phyloP scores from a whole-genome alignment of 164 flowering plant genomes.

The Magnolia sinica region DNA sequence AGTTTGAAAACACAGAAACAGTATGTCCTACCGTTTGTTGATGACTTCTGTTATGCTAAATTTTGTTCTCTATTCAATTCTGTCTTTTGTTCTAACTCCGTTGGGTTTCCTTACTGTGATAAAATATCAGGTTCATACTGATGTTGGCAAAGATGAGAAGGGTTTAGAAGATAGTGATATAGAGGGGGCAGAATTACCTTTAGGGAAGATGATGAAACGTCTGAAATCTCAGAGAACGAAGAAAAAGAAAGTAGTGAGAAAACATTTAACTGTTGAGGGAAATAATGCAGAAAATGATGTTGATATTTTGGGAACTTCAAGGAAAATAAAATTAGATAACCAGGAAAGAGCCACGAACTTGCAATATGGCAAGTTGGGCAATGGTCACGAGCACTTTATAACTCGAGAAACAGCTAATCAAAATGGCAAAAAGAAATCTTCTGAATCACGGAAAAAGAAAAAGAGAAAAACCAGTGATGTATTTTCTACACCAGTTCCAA shows the following conservation, averaged over 20 bases:
- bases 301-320: slow-evolving; percentile 81
- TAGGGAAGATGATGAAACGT: slow-evolving; percentile 68
- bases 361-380: slow-evolving; percentile 37
- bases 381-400: slow-evolving; percentile 41
- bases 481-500: slow-evolving; percentile 40
- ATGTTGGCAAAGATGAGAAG: slow-evolving; percentile 37
- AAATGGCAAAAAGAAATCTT: slow-evolving; percentile 16
- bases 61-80: background rate
- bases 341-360: slow-evolving; percentile 35
- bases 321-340: slow-evolving; percentile 72
- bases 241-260: slow-evolving; percentile 43
- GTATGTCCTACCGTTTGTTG: slow-evolving; percentile 29
- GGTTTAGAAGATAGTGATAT: slow-evolving; percentile 43
- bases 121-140: slow-evolving; percentile 41
- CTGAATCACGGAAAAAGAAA: slow-evolving; percentile 35
- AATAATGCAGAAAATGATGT: slow-evolving; percentile 43
- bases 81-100: slow-evolving; percentile 7
- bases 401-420: slow-evolving; percentile 25
- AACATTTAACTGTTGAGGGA: slow-evolving; percentile 30
- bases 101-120: slow-evolving; percentile 7
- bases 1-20: slow-evolving; percentile 44
- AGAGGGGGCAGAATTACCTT: slow-evolving; percentile 79
- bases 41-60: background rate
- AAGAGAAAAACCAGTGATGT: slow-evolving; percentile 39
- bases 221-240: slow-evolving; percentile 58